Percentiles rank a stretch among this genome's conserved stretches.
Conservation (phyloP, 192 early-diverging fungal genomes). For the Funneliformis mosseae region DNA sequence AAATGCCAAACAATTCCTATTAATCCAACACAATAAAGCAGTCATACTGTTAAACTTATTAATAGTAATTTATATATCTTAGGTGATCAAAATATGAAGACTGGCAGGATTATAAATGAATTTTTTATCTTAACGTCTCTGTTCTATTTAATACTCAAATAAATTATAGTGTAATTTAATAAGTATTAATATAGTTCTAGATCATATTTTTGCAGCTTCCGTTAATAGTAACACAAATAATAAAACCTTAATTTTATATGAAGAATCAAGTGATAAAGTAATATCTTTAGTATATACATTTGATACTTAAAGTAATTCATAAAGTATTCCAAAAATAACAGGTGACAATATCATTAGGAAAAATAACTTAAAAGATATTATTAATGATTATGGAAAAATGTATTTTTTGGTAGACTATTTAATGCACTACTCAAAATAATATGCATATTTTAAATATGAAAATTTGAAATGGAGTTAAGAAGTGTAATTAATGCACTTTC, state of each 20-base stretch:
- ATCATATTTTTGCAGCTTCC: neutral
- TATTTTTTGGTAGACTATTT: neutral
- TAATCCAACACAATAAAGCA: no score
- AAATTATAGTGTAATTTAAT: no score
- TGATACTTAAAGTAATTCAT: neutral
- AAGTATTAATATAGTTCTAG: no score
- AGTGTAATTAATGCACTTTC: neutral
- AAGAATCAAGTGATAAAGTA: neutral
- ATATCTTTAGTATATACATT: neutral
- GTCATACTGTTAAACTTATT: no score
- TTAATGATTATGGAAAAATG: neutral
- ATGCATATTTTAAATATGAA: neutral
- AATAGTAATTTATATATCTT: no score
- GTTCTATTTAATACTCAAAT: no score
- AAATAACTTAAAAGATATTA: neutral
- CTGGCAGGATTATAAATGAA: no score
- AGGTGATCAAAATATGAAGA: no score
- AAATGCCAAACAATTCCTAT: no score
- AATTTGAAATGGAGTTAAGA: neutral
- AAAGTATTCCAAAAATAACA: neutral
- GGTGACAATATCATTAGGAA: neutral
- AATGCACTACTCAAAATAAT: neutral
- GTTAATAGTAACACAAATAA: neutral
- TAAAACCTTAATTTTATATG: neutral
- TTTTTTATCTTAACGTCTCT: no score